Evolutionary conservation across 352 stramenopile species (phyloP), one percentile per base, ranked within the genome.

Genomic region (Phytophthora uliginosa): DNA sequence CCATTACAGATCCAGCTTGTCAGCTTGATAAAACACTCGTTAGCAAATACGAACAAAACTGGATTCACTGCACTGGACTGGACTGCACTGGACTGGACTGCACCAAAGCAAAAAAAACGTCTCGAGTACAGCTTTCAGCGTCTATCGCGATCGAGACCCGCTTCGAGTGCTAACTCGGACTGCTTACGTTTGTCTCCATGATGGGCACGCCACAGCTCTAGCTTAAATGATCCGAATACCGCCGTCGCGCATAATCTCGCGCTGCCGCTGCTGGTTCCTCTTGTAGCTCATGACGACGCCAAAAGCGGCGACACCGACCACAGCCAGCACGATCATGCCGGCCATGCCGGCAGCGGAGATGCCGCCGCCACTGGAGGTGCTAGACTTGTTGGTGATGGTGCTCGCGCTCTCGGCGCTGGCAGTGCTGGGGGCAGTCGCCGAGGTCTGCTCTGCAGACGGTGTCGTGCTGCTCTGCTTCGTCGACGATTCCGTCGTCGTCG

Each of bases 201-300:
- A 3, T 34, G 42, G 47, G 50, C 7, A 24, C 12, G 40, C 48
- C 36, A 63, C 48, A 66, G 63, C 36, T 73, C 47, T 74, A 71
- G 57, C 53, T 76, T 81, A 85, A 63, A 81, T 69, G 40, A 77
- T 59, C 26, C 69, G 74, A 58, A 84, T 84, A 55, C 78, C 78
- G 48, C 78, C 78, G 51, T 92, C 88, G 54, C 88, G 83, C 82
- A 94, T 90, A 60, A 94, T 94, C 63, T 93, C 81, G 54, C 82
- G 85, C 76, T 94, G 87, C 40, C 85, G 82, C 61, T 77, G 71
- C 79, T 94, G 84, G 76, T 94, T 94, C 77, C 83, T 94, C 65
- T 83, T 84, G 77, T 94, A 94, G 77, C 87, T 93, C 62, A 83
- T 73, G 60, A 91, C 78, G 24, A 89, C 76, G 42, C 78, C 84